phyloP scores from a whole-genome alignment of 306 rosid species.

The Vigna hirtella region DNA sequence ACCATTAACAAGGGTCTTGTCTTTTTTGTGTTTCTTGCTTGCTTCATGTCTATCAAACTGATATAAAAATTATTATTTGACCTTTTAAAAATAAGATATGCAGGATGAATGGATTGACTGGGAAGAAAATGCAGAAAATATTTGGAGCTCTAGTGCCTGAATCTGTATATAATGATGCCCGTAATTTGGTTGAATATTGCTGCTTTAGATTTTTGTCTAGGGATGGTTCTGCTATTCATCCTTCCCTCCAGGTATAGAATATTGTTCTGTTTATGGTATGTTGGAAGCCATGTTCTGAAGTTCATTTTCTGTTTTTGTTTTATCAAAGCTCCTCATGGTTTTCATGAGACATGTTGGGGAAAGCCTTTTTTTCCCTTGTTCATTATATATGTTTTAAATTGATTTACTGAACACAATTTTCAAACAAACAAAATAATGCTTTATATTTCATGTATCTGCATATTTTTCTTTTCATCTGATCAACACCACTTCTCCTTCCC shows the following conservation, averaged over 20 bases:
- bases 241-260: slow-evolving; percentile 79
- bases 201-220: slow-evolving; percentile 97
- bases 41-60: slow-evolving; percentile 46
- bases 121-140: slow-evolving; percentile 88
- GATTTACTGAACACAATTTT: slow-evolving; percentile 2
- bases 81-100: slow-evolving; percentile 66
- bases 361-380: neutral
- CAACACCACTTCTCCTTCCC: slow-evolving; percentile 17
- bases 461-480: slow-evolving; percentile 8
- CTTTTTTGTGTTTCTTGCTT: slow-evolving; percentile 36
- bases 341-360: neutral
- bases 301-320: slow-evolving; percentile 28
- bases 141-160: slow-evolving; percentile 84
- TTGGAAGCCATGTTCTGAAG: slow-evolving; percentile 7
- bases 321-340: neutral
- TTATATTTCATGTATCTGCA: slow-evolving; percentile 20
- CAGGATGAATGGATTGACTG: slow-evolving; percentile 98
- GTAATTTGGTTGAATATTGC: slow-evolving; percentile 94
- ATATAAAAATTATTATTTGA: slow-evolving; percentile 58
- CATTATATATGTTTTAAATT: slow-evolving; percentile 12
- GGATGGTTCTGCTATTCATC: slow-evolving; percentile 81
- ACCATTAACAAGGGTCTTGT: slow-evolving; percentile 15
- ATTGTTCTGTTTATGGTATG: slow-evolving; percentile 15
- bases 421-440: slow-evolving; percentile 1
- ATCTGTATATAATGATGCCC: slow-evolving; percentile 72